phyloP scores from a whole-genome alignment of 164 flowering plant genomes.

The Pachysandra terminalis region DNA sequence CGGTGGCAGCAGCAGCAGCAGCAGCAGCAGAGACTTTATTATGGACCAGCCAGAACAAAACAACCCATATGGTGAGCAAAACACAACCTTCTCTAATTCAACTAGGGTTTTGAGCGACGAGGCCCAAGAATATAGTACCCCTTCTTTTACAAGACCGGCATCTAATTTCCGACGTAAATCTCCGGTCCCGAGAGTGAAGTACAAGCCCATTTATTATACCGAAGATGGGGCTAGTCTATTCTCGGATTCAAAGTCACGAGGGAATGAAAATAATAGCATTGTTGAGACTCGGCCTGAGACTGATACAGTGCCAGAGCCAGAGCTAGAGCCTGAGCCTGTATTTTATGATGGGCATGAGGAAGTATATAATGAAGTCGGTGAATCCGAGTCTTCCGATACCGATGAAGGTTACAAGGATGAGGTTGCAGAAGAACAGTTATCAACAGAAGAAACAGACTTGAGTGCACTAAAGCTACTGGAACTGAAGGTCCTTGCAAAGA shows the following conservation, averaged over 20 bases:
- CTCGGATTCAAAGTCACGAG: slow-evolving; percentile 19
- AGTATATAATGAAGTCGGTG: slow-evolving; percentile 27
- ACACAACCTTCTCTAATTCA: slow-evolving; percentile 31
- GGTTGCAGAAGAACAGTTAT: slow-evolving; percentile 21
- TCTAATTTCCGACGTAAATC: slow-evolving; percentile 71
- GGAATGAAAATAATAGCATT: slow-evolving; percentile 26
- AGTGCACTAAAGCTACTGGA: slow-evolving; percentile 63
- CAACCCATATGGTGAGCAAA: slow-evolving; percentile 38
- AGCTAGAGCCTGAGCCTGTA: slow-evolving; percentile 25
- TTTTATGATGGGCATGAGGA: slow-evolving; percentile 20
- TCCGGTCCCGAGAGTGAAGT: slow-evolving; percentile 65
- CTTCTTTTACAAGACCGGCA: slow-evolving; percentile 44
- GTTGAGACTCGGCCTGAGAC: slow-evolving; percentile 23
- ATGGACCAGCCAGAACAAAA: slow-evolving; percentile 35
- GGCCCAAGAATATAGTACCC: slow-evolving; percentile 27
- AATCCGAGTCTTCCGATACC: slow-evolving; percentile 32
- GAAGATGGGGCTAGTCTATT: slow-evolving; percentile 23
- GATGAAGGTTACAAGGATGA: slow-evolving; percentile 33
- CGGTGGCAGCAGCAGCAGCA: no score
- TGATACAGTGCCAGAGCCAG: slow-evolving; percentile 15
- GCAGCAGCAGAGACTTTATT: slow-evolving; percentile 26
- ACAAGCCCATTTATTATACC: slow-evolving; percentile 39
- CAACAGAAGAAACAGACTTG: slow-evolving; percentile 33
- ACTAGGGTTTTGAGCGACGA: slow-evolving; percentile 30
- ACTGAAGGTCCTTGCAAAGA: slow-evolving; percentile 68